Conservation (phyloP, 2,329 filamentous ascomycete genomes). For the Fusarium tricinctum region DNA sequence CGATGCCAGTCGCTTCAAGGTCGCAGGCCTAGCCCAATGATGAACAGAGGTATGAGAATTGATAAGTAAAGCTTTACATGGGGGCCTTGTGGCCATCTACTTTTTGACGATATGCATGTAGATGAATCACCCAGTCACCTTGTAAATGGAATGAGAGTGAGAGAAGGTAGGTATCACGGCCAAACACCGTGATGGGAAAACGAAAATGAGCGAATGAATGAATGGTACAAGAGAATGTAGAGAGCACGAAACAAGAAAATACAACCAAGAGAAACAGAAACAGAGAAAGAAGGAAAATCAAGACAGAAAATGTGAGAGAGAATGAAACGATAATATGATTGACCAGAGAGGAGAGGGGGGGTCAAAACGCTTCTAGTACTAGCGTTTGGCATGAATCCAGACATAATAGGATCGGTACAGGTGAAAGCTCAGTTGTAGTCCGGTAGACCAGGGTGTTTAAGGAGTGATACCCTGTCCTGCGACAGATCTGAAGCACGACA, state of each 20-base stretch:
- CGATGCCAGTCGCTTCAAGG: constrained; percentile 54
- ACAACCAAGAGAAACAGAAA: constrained; percentile 36
- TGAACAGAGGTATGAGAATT: constrained; percentile 22
- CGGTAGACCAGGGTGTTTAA: constrained; percentile 37
- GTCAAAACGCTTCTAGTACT: constrained; percentile 37
- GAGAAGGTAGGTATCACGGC: constrained; percentile 27
- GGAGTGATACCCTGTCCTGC: constrained; percentile 58
- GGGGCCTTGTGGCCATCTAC: constrained; percentile 47
- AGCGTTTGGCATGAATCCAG: constrained; percentile 46
- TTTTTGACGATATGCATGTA: constrained; percentile 46
- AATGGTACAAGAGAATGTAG: constrained; percentile 27
- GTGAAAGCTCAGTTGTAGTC: constrained; percentile 35
- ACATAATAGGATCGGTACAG: constrained; percentile 28
- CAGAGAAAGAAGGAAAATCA: constrained; percentile 33
- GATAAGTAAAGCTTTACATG: constrained; percentile 39
- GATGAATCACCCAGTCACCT: constrained; percentile 47
- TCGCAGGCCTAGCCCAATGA: constrained; percentile 30
- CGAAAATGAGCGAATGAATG: constrained; percentile 28
- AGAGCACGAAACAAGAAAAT: constrained; percentile 38
- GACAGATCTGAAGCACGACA: constrained; percentile 63
- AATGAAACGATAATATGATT: constrained; percentile 41
- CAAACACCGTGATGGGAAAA: constrained; percentile 27
- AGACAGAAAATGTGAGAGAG: constrained; percentile 39
- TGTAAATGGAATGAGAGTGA: constrained; percentile 26
- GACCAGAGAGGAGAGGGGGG: constrained; percentile 34